Percentiles rank a stretch among this genome's conserved stretches.
Conservation (phyloP, 441 rosid species). For the Pelargonium fulgidum region DNA sequence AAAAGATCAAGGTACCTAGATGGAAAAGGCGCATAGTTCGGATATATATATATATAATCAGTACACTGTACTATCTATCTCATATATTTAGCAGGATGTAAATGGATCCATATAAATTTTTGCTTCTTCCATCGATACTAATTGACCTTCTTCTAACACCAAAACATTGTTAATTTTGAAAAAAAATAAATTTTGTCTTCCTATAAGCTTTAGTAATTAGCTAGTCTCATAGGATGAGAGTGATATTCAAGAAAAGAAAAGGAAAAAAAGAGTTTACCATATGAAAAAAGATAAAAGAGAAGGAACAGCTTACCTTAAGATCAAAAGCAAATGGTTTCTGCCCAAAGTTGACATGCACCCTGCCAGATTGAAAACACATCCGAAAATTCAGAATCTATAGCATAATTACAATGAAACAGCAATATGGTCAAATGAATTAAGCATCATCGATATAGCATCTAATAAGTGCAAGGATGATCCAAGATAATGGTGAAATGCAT, state of each 20-base stretch:
- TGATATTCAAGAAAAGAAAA: neutral
- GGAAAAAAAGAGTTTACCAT: constrained; percentile 4
- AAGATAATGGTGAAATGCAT: too few species aligned
- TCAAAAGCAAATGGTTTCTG: constrained; percentile 64
- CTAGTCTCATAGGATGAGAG: neutral
- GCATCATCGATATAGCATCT: neutral
- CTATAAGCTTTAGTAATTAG: neutral
- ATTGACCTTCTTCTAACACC: neutral
- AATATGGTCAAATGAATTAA: constrained; percentile 5
- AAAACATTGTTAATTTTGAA: neutral
- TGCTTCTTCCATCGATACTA: neutral
- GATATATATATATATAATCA: too few species aligned
- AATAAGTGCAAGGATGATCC: constrained; percentile 9
- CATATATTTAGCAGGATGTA: neutral
- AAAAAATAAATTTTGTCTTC: neutral
- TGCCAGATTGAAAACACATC: constrained; percentile 30
- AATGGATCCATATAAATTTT: neutral
- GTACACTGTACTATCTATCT: neutral
- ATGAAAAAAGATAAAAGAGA: constrained; percentile 4
- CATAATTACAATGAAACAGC: neutral
- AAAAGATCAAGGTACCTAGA: too few species aligned
- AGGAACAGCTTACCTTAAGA: constrained; percentile 48
- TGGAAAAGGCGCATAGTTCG: too few species aligned
- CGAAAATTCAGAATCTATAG: constrained; percentile 9
- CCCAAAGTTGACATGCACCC: constrained; percentile 91